Evolutionary conservation across 345 rosid species (phyloP), one percentile per base, ranked within the genome.

Genomic region (Pugionium cornutum): DNA sequence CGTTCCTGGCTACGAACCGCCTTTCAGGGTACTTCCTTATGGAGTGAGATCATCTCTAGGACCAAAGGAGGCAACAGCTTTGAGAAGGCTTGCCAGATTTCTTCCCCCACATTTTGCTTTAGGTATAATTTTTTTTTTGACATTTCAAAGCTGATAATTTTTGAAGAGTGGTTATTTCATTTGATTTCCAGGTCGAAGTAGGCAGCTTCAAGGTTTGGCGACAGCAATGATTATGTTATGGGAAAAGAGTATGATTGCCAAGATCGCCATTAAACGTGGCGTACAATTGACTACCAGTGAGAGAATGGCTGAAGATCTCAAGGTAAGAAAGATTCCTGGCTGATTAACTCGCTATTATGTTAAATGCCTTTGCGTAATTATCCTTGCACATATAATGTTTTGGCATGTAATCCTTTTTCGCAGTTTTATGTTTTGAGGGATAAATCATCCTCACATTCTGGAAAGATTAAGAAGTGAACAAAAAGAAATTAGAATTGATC

Each of bases 241-340:
- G 98, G 94, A 86, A 66, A 85, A 82, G 50, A 86, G 96, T 78
- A 81, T 84, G 72, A 83, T 92, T 74, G 96, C 90, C n/a, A 92
- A 89, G 78, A 59, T 92, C 68, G 92, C 86, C 5, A 85, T 92
- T 26, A 92, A 92, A 76, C 90, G 94, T 57, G 97, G 97, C 18
- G 90, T 92, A 10, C 90, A 88, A 66, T 78, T 84, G 60, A 83
- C 89, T 35, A 89, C 97, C 34, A 92, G 97, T 81, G 98, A 92
- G 77, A 89, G 96, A 79, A 92, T 92, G 97, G 91, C 96, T 53
- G 96, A 92, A 79, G 97, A 88, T 30, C 74, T 92, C 74, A 92
- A 88, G 97, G 98, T 92, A 74, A 73, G 29, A 58, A 58, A 7
- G 37, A 43, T n/a, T 35, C 63, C 9, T 25, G 0, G 46, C 45